Conservation (phyloP, 306 rosid genomes). For the Pyrus bretschneideri region DNA sequence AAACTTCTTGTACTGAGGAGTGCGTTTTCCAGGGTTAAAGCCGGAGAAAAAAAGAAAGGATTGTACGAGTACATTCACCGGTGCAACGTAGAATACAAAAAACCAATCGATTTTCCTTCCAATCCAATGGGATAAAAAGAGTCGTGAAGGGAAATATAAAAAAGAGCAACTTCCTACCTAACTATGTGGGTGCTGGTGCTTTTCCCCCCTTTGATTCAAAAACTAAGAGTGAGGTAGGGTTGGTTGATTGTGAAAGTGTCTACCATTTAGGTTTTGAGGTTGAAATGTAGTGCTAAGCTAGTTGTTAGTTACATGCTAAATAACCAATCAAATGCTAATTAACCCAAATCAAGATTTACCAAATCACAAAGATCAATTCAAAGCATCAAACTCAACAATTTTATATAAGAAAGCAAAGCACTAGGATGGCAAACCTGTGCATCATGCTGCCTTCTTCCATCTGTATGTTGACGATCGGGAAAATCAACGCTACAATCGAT, state of each 20-base stretch:
- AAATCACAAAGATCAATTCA: background rate
- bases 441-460: conserved; percentile 28
- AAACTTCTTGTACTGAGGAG: background rate
- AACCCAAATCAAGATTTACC: conserved; percentile 4
- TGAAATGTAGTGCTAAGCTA: background rate
- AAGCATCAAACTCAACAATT: background rate
- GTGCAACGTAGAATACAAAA: too few species aligned
- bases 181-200: background rate
- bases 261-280: background rate
- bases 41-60: background rate
- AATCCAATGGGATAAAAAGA: background rate
- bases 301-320: background rate
- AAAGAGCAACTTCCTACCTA: background rate
- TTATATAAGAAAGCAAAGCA: background rate
- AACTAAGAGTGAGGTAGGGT: background rate
- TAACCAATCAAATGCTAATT: background rate
- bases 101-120: background rate
- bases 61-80: too few species aligned
- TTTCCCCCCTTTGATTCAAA: background rate
- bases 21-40: background rate
- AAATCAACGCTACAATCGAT: conserved; percentile 78
- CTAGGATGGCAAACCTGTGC: conserved; percentile 34
- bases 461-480: conserved; percentile 47
- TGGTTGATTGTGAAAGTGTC: background rate
- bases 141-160: background rate